Conservation (phyloP, 129 eudicot genomes). For the Rutidosis leptorrhynchoides region DNA sequence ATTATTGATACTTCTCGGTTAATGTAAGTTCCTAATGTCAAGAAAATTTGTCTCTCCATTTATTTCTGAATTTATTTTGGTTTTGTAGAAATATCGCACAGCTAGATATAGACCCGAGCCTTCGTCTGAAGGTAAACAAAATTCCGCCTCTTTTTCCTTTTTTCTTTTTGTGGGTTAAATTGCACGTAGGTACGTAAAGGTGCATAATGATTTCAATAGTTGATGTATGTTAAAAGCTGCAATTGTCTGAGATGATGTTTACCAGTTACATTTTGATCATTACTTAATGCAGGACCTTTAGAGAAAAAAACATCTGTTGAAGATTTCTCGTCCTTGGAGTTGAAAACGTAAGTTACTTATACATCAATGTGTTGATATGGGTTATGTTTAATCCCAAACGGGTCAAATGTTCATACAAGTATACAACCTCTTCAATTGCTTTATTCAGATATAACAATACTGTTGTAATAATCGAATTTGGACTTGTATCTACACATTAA, state of each 20-base stretch:
- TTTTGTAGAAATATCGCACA: slow-evolving; percentile 87
- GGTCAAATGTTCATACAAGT: background rate
- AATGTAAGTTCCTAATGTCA: slow-evolving; percentile 13
- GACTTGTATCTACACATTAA: background rate
- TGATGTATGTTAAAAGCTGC: background rate
- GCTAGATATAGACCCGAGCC: slow-evolving; percentile 95
- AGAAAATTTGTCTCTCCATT: slow-evolving; percentile 13
- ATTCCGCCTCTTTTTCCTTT: background rate
- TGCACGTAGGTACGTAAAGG: background rate
- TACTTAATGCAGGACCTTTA: slow-evolving; percentile 56
- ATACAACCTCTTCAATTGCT: background rate
- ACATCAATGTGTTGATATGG: background rate
- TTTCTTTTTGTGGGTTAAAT: background rate
- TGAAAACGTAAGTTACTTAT: slow-evolving; percentile 68
- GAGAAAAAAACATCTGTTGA: slow-evolving; percentile 59
- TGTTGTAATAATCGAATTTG: background rate
- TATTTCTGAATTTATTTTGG: slow-evolving; percentile 14
- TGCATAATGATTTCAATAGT: background rate
- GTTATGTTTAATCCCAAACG: background rate
- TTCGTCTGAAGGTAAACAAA: slow-evolving; percentile 56
- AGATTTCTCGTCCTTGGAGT: slow-evolving; percentile 69
- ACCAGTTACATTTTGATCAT: background rate
- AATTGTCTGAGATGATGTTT: slow-evolving; percentile 7
- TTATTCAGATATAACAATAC: background rate
- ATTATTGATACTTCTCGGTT: slow-evolving; percentile 17